Evolutionary conservation across 2,329 filamentous ascomycete genomes (phyloP), one percentile per base, ranked within the genome.

Genomic region (Teratosphaeria nubilosa): DNA sequence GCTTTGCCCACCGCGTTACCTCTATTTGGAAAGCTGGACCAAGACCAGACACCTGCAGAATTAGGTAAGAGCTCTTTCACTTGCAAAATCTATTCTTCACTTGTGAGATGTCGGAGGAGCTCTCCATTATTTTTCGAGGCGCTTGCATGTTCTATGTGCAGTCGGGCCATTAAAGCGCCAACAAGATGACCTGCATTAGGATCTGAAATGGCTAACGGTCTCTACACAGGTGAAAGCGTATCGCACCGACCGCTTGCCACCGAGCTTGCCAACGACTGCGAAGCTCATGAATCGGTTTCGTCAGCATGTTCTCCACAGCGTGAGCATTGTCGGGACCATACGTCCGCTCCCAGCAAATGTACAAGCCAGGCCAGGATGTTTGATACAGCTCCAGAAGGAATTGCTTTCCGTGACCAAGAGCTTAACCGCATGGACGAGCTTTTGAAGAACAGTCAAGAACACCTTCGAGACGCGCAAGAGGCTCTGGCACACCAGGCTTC

Each of bases 361-460:
- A 11, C 6, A 34, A 53, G 22, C 13, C 32, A n/a, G 14, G 32
- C 20, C 20, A 10, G 22, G 13, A 25, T 9, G 16, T n/a, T 24
- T 11, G 20, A 25, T 34, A 45, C 50, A n/a, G 20, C 55, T 25
- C 55, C 56, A 10, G 62, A 62, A 58, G 61, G 66, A 20, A 62
- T 67, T 10, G 66, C 63, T 16, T 69, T 68, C 50, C 57, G 67
- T 53, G 65, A 69, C 55, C 60, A 61, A 20, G 67, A 69, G 54
- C 67, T 69, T 22, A 24, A 56, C 1, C 62, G 57, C 24, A 54
- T 62, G 20, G 62, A 62, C 34, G 62, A 64, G 52, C 58, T 57
- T n/a, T 51, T 64, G 10, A 45, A 53, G 25, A 54, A 54, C 27
- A 52, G 57, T 16, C 54, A 61, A 31, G 61, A 61, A 16, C 31